Conservation (phyloP, 2,329 filamentous ascomycete genomes). For the Pestalotiopsis fici region DNA sequence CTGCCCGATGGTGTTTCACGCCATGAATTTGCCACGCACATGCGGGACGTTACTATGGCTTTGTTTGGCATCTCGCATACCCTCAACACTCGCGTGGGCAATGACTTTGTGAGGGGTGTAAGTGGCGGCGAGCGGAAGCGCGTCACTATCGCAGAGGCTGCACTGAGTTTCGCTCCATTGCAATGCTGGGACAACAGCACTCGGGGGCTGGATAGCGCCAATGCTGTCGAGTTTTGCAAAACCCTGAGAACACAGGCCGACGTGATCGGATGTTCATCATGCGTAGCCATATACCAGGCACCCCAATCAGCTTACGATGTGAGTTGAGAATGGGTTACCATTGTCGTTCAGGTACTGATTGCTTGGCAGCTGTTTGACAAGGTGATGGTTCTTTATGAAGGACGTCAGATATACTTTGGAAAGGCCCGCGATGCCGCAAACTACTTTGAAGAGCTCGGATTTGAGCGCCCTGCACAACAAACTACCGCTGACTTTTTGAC, state of each 20-base stretch:
- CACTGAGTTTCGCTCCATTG: slow-evolving; percentile 63
- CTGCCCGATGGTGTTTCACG: too few relatives aligned
- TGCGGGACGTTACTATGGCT: neutral
- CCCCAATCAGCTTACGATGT: neutral
- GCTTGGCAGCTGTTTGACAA: neutral
- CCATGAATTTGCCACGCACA: slow-evolving; percentile 22
- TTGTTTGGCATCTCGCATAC: slow-evolving; percentile 62
- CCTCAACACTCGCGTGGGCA: slow-evolving; percentile 59
- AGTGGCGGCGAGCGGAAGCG: slow-evolving; percentile 59
- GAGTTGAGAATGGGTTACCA: neutral
- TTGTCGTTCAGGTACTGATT: neutral
- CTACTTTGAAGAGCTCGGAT: slow-evolving; percentile 70
- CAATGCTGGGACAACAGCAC: slow-evolving; percentile 62
- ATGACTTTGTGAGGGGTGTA: slow-evolving; percentile 61
- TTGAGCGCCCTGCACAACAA: slow-evolving; percentile 55
- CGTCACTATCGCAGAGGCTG: slow-evolving; percentile 63
- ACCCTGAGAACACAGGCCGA: slow-evolving; percentile 44
- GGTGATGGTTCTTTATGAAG: neutral
- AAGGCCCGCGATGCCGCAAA: slow-evolving; percentile 36
- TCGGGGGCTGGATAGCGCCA: slow-evolving; percentile 72
- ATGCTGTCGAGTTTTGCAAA: slow-evolving; percentile 74
- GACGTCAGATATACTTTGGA: neutral
- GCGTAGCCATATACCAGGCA: too few relatives aligned
- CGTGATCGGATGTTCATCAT: neutral
- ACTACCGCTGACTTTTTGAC: slow-evolving; percentile 81